Conservation (phyloP, 1,139 yeast species). For the Geotrichum histeridarum region DNA sequence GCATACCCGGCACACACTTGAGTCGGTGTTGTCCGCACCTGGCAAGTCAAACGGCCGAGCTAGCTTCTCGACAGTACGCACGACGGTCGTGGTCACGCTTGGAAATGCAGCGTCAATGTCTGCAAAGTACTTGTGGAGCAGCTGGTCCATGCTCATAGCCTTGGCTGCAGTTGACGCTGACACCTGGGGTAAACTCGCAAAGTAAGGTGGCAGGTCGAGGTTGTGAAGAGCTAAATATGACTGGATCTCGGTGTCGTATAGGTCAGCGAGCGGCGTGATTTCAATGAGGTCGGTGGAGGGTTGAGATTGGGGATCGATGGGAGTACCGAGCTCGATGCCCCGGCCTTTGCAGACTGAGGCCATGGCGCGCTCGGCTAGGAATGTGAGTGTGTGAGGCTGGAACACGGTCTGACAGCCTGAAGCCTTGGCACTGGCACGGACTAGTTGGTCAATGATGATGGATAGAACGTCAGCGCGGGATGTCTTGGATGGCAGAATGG, state of each 20-base stretch:
- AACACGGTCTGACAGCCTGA: conserved; percentile 52
- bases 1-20: conserved; percentile 31
- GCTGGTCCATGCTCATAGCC: conserved; percentile 73
- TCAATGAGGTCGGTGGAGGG: conserved; percentile 32
- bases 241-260: conserved; percentile 59
- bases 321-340: conserved; percentile 56
- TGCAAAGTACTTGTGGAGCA: conserved; percentile 67
- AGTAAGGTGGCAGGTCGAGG: conserved; percentile 26
- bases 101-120: conserved; percentile 78
- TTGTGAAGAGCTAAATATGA: conserved; percentile 46
- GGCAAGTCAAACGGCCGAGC: conserved; percentile 41
- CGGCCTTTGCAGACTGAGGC: conserved; percentile 86
- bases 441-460: conserved; percentile 46
- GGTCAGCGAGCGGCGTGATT: conserved; percentile 73
- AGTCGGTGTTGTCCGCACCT: conserved; percentile 15
- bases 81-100: conserved; percentile 89
- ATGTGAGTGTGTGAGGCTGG: conserved; percentile 78
- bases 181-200: neutral
- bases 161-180: conserved; percentile 40
- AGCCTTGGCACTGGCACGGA: conserved; percentile 47
- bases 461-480: conserved; percentile 49
- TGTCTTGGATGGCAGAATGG: conserved; percentile 15
- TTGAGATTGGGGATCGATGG: conserved; percentile 19
- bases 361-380: conserved; percentile 71
- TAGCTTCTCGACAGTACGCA: conserved; percentile 79